Evolutionary conservation across 2,329 filamentous ascomycete species (phyloP).

Genomic region (Clonostachys byssicola): DNA sequence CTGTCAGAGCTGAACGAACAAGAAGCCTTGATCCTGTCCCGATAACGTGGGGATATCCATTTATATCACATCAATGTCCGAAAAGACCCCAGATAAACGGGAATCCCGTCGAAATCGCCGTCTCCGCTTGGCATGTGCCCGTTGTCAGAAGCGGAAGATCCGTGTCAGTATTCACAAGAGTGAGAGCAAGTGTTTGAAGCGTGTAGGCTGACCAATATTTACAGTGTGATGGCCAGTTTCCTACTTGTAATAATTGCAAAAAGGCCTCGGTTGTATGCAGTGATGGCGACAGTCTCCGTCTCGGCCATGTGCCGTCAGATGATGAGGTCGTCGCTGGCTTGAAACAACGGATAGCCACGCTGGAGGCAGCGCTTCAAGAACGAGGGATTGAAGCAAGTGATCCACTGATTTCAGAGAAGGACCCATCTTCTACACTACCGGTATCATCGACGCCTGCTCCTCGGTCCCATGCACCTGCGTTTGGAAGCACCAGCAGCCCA

Average conservation of each 20-base stretch:
- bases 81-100: too few species aligned
- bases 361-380: constrained; percentile 13
- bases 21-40: too few species aligned
- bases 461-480: constrained; percentile 1
- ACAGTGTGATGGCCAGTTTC: constrained; percentile 38
- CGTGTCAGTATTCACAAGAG: constrained; percentile 21
- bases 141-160: constrained; percentile 46
- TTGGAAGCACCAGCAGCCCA: constrained; percentile 4
- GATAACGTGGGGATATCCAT: too few species aligned
- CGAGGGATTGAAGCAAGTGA: constrained; percentile 29
- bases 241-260: constrained; percentile 34
- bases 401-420: constrained; percentile 36
- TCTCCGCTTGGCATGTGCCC: constrained; percentile 19
- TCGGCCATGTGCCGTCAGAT: constrained; percentile 31
- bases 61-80: too few species aligned
- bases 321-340: constrained; percentile 17
- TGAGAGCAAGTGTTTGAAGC: not conserved
- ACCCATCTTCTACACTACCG: constrained; percentile 22
- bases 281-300: constrained; percentile 34
- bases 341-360: not conserved
- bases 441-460: not conserved
- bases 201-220: not conserved
- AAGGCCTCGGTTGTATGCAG: constrained; percentile 33
- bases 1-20: too few species aligned
- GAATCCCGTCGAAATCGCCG: constrained; percentile 15